Evolutionary conservation across 768 basidiomycete species (phyloP).

Genomic region (Panellus pusillus): DNA sequence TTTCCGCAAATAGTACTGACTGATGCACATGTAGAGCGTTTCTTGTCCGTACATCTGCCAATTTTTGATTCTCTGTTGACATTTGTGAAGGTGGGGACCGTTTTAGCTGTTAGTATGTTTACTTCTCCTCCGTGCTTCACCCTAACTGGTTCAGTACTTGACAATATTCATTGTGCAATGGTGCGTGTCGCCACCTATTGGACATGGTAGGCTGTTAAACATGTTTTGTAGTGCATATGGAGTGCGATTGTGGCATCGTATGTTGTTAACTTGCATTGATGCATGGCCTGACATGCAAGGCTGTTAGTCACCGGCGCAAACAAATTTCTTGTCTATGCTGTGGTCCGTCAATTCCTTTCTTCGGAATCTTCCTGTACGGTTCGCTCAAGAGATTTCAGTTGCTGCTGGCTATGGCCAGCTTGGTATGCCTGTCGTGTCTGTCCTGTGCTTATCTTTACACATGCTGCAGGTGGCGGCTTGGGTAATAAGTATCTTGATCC

Average conservation of each 20-base stretch:
- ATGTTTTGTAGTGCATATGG: not conserved
- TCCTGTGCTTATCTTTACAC: not conserved
- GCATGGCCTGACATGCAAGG: not conserved
- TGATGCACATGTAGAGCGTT: no score
- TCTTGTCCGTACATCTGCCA: no score
- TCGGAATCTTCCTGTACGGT: not conserved
- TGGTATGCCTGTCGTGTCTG: not conserved
- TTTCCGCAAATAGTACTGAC: no score
- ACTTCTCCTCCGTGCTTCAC: not conserved
- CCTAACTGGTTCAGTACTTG: not conserved
- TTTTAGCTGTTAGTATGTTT: not conserved
- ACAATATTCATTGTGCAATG: conserved; percentile 5
- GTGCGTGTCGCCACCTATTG: not conserved
- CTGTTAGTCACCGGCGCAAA: not conserved
- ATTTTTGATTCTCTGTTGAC: not conserved
- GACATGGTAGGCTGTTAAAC: no score
- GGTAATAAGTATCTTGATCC: not conserved
- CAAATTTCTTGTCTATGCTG: not conserved
- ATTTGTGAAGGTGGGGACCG: not conserved
- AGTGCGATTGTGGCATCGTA: not conserved
- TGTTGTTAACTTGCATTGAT: not conserved
- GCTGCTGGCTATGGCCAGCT: not conserved
- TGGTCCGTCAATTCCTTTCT: not conserved
- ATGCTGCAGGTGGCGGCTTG: not conserved
- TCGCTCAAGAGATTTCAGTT: not conserved